Conservation (phyloP, 768 basidiomycete genomes). For the Lentinula boryana region DNA sequence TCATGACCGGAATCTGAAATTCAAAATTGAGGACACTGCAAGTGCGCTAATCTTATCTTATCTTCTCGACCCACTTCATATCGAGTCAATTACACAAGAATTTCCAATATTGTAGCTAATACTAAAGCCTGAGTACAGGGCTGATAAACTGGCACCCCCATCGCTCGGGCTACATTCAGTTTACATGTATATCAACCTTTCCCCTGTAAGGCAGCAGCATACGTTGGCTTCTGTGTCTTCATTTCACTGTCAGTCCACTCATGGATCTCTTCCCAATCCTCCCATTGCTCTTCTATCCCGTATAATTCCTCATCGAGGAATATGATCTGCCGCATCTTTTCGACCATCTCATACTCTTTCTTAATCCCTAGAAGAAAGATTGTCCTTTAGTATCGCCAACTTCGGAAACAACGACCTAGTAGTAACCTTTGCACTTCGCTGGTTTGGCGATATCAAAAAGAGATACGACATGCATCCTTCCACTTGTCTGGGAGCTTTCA, state of each 20-base stretch:
- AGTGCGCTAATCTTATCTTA: neutral
- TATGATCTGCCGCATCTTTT: neutral
- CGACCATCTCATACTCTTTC: neutral
- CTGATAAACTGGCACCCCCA: no score
- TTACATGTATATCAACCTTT: neutral
- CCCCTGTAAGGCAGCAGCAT: neutral
- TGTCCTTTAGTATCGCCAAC: no score
- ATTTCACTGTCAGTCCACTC: neutral
- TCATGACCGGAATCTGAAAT: neutral
- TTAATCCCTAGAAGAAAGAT: neutral
- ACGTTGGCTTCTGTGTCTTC: neutral
- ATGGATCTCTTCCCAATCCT: neutral
- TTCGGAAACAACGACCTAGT: neutral
- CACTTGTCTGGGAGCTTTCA: neutral
- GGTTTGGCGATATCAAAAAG: constrained; percentile 1
- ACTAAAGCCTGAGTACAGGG: no score
- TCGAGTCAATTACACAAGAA: no score
- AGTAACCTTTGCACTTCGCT: neutral
- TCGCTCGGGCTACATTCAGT: no score
- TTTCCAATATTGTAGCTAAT: no score
- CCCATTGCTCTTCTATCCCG: neutral
- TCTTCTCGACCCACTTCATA: neutral
- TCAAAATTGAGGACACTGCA: neutral
- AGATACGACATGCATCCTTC: neutral
- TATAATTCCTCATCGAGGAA: neutral